Base-by-base conservation (phyloP, 1,284 basidiomycete genomes). In the Ustilago loliicola region DNA sequence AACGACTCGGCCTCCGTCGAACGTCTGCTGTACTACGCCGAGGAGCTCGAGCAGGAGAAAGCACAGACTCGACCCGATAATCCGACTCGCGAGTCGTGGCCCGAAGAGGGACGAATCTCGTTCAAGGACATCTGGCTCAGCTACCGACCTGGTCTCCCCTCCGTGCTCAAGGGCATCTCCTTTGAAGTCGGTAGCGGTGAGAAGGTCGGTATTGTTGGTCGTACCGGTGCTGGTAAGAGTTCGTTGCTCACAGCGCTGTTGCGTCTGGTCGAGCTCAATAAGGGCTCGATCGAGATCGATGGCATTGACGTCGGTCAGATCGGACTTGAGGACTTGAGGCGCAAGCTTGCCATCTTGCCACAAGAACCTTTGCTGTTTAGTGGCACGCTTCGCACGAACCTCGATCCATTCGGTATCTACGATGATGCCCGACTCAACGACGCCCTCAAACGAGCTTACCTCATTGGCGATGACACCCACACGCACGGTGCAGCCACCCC, bases 171-270 rank as follows among this genome's bases (percentile, higher is more conserved):
- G 71, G 87, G 88, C 21, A 84, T 90, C 52, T 84, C 81, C 5
- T 74, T 89, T 48, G 54, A 83, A 21, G 82, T 90, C 23, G 82
- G 83, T 0, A 87, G 85, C 0, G 87, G 88, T 13, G 88, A 90
- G 80, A 90, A 90, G 86, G 87, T 90, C 25, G 89, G 89, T 47
- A 88, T 90, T 38, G 89, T 90, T 17, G 89, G 89, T 15, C 79
- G 81, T 23, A 87, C 88, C 1, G 88, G 89, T 19, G 83, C 87
- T 78, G 92, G 92, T 50, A 93, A 93, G 87, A 91, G 91, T 60
- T 93, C 93, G 1, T 86, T 95, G 13, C 88, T 94, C 36, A 91
- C 91, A 56, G 87, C 89, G 1, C 88, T 95, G 21, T 91, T 95
- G 86, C 91, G 93, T 29, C 90, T 91, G 51, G 90, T 92, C 38